phyloP scores from a whole-genome alignment of 495 filamentous ascomycete species.

The Hypoxylon trugodes region DNA sequence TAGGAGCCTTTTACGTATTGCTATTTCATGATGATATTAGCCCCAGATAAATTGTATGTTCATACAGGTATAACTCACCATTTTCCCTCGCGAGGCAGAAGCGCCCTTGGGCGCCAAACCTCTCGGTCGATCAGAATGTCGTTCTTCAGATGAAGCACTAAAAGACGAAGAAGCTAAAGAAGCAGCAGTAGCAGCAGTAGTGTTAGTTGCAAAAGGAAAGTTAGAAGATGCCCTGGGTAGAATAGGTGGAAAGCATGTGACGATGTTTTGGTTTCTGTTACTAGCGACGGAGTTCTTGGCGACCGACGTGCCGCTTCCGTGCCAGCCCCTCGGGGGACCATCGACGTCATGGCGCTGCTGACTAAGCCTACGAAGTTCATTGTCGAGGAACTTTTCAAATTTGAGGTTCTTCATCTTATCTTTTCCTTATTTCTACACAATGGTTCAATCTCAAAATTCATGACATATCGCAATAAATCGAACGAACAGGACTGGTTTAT shows the following conservation, averaged over 20 bases:
- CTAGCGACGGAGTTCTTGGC: conserved; percentile 28
- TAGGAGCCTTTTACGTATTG: conserved; percentile 51
- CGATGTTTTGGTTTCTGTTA: conserved; percentile 23
- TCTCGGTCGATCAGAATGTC: not conserved
- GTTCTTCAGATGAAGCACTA: not conserved
- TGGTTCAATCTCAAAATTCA: not conserved
- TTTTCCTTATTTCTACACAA: not conserved
- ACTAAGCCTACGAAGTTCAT: not conserved
- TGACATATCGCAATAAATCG: too few relatives aligned
- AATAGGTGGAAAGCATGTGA: conserved; percentile 25
- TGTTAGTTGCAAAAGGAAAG: not conserved
- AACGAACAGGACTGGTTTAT: too few relatives aligned
- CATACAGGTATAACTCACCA: conserved; percentile 20
- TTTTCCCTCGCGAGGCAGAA: conserved; percentile 14
- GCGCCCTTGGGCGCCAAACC: conserved; percentile 21
- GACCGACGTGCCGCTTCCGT: conserved; percentile 12
- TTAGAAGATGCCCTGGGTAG: conserved; percentile 11
- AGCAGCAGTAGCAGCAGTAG: not conserved
- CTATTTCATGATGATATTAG: conserved; percentile 9
- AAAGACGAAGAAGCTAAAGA: too few relatives aligned
- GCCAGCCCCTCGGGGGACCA: conserved; percentile 5
- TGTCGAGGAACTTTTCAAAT: too few relatives aligned
- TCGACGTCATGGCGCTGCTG: conserved; percentile 23
- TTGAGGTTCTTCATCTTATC: too few relatives aligned
- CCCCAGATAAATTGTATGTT: too few relatives aligned